phyloP scores from a whole-genome alignment of 495 filamentous ascomycete species.

The Xylaria bambusicola region DNA sequence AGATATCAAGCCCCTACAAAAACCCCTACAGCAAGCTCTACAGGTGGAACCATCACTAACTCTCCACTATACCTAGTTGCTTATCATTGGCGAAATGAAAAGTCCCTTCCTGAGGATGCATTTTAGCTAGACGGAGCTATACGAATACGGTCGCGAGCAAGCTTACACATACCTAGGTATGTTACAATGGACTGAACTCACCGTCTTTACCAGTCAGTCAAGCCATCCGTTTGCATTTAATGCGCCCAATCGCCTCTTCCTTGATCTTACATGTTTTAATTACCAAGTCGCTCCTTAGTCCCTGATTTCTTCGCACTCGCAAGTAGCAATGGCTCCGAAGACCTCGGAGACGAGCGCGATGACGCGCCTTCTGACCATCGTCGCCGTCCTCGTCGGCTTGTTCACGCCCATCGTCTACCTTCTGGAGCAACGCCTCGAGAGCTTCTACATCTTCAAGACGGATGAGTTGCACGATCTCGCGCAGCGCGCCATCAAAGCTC shows the following conservation, averaged over 20 bases:
- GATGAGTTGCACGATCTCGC: conserved; percentile 69
- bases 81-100: background rate
- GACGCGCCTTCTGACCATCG: conserved; percentile 49
- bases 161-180: too few relatives aligned
- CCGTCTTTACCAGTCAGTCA: too few relatives aligned
- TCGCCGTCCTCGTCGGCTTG: conserved; percentile 62
- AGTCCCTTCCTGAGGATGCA: too few relatives aligned
- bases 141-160: conserved; percentile 12
- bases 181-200: too few relatives aligned
- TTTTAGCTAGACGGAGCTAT: conserved; percentile 1
- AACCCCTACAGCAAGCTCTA: background rate
- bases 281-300: conserved; percentile 1
- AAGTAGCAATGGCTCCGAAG: conserved; percentile 12
- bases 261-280: background rate
- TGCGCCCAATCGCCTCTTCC: too few relatives aligned
- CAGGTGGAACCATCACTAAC: too few relatives aligned
- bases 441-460: conserved; percentile 75
- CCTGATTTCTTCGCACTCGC: background rate
- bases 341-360: conserved; percentile 27
- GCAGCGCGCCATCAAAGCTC: conserved; percentile 60
- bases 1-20: conserved; percentile 2
- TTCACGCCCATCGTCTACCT: conserved; percentile 62
- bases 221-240: too few relatives aligned
- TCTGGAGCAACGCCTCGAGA: conserved; percentile 67
- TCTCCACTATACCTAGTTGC: too few relatives aligned